phyloP scores from a whole-genome alignment of 495 filamentous ascomycete genomes.

The Neurospora sublineolata region DNA sequence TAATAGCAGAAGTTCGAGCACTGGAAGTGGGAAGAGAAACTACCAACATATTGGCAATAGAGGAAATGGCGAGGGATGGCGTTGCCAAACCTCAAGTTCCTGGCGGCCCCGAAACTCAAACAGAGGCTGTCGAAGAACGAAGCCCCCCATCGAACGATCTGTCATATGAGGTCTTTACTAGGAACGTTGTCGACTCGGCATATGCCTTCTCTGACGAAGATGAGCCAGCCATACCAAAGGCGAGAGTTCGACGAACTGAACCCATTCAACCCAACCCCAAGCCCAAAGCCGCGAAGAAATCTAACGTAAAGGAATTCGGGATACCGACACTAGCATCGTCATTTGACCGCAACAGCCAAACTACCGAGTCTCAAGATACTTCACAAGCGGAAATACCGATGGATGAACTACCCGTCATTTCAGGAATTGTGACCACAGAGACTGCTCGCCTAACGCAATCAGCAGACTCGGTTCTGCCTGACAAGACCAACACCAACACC shows the following conservation, averaged over 20 bases:
- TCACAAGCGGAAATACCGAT: neutral
- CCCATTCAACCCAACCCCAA: neutral
- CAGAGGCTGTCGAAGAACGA: neutral
- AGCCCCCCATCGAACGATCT: neutral
- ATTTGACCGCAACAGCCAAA: neutral
- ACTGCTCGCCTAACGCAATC: neutral
- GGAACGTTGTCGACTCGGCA: slow-evolving; percentile 21
- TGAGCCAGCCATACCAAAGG: slow-evolving; percentile 13
- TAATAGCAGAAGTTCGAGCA: neutral
- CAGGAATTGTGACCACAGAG: neutral
- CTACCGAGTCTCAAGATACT: neutral
- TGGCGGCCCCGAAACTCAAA: neutral
- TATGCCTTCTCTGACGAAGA: slow-evolving; percentile 36
- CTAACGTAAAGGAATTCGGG: neutral
- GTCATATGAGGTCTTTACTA: slow-evolving; percentile 13
- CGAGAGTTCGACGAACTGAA: neutral
- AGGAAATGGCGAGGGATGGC: neutral
- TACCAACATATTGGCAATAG: neutral
- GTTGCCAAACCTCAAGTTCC: neutral
- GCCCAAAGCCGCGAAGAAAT: neutral
- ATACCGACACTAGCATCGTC: neutral
- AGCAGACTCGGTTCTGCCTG: neutral
- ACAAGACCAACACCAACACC: neutral
- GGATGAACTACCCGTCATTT: neutral
- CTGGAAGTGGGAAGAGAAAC: neutral